Conservation (phyloP, 2,329 filamentous ascomycete genomes). For the Penicillium janthinellum region DNA sequence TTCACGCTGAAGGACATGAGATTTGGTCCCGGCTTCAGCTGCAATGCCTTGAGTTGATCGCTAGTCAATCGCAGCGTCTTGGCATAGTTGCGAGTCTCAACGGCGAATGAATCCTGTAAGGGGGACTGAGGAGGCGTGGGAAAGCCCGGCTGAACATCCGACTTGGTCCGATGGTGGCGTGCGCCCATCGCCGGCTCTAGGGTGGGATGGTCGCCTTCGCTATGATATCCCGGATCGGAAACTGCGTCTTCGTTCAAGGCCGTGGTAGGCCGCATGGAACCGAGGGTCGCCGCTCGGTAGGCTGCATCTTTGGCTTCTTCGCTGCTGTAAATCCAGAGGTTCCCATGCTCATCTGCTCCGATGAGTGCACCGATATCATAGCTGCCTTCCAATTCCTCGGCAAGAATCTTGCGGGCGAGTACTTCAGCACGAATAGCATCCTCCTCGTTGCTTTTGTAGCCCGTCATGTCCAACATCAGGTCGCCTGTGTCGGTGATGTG, state of each 20-base stretch:
- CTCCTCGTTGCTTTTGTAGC: conserved; percentile 91
- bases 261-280: conserved; percentile 54
- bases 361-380: conserved; percentile 96
- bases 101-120: conserved; percentile 49
- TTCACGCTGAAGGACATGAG: conserved; percentile 96
- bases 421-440: conserved; percentile 89
- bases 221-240: conserved; percentile 94
- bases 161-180: conserved; percentile 61
- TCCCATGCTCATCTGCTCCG: conserved; percentile 91
- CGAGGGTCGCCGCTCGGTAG: conserved; percentile 62
- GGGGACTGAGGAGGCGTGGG: conserved; percentile 61
- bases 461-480: conserved; percentile 97
- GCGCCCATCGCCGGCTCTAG: conserved; percentile 62
- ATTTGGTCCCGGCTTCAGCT: conserved; percentile 84
- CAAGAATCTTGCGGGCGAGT: conserved; percentile 87
- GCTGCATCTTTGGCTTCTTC: conserved; percentile 93
- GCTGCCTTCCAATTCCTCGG: conserved; percentile 89
- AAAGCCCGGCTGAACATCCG: conserved; percentile 68
- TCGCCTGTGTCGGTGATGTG: conserved; percentile 91
- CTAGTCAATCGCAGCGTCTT: conserved; percentile 95
- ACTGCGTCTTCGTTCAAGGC: conserved; percentile 71
- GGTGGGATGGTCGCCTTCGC: conserved; percentile 72
- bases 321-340: conserved; percentile 99
- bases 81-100: conserved; percentile 85
- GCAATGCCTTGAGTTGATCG: conserved; percentile 85